Base-by-base conservation (phyloP, 176 grass and related monocot species). In the Oryza coarctata region DNA sequence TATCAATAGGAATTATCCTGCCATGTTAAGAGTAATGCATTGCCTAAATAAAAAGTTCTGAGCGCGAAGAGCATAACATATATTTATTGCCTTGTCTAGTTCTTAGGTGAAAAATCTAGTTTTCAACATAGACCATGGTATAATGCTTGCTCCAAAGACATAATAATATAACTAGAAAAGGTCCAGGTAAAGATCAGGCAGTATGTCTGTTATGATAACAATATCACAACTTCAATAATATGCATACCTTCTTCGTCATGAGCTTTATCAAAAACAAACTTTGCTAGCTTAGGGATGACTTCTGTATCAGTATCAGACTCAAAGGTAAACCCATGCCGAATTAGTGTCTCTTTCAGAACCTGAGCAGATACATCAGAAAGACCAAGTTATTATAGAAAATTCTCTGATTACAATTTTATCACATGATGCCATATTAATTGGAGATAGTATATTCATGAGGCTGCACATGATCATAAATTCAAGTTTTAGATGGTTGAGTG, bases 271-370 rank as follows among this genome's bases (percentile, higher is more conserved):
- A 98, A 98, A 40, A 98, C 92, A n/a, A 90, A 95, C 64, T 98
- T 95, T 78, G 96, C 96, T 58, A 98, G 80, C 79, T 98, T 98
- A 29, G 95, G 92, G 40, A 98, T 98, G 63, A 94, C 92, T 93
- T 98, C 95, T 68, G 95, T 98, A 58, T 98, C 92, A 32, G 95
- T 95, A 72, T 98, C 95, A 80, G 95, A 98, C 49, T 87, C 90
- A 80, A 98, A 95, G 34, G 82, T 91, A 63, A 98, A 98, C n/a
- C 92, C 88, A 3, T 98, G 92, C 43, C 88, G 87, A 87, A 87
- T 76, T 68, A 95, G 71, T 55, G 95, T 91, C 84, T 94, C 90
- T 89, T 94, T 98, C 72, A 98, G 33, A 79, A 98, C 92, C 95
- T 98, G 86, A 76, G 81, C 27, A 73, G 40, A 71, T 80, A 74